Base-by-base conservation (phyloP, 805 yeast genomes). In the Candida khao-thaluensis region DNA sequence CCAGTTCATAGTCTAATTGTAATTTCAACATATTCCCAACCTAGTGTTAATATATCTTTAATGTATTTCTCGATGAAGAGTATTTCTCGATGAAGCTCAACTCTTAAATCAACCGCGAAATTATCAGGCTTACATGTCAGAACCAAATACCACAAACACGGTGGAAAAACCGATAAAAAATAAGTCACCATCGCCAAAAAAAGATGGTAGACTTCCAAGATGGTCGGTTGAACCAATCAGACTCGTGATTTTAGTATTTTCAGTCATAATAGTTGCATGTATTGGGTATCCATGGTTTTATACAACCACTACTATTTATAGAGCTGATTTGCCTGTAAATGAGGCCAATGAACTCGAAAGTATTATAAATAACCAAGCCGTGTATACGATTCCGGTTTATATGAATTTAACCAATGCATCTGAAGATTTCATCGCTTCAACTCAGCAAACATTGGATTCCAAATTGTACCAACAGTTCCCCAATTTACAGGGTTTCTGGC, bases 271-370 rank as follows among this genome's bases (percentile, higher is more conserved):
- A 2, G 49, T 50, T 11, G 28, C 48, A 34, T 31, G 41, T 37
- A 33, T 78, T 15, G 88, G 85, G 2, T 50, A 72, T 5, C 89
- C 90, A 4, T 53, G 80, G 39, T 83, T 84, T 79, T 50, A 62
- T 24, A 42, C 50, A 17, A 81, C 91, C 14, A 81, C 91, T 3
- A 60, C 77, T 2, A 75, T 82, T 14, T 72, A 79, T 50, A 64
- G 89, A 38, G 85, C 87, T 2, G 70, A 71, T 26, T 64, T 85
- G 26, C 86, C 86, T 11, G 51, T 64, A 9, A 61, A 58, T 1
- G 62, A 64, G 30, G 27, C 44, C 15, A 40, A 37, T 22, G 34
- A 37, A 6, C 4, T 32, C 68, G 82, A 33, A 53, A 63, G 48
- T 41, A 45, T 14, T 50, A 60, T 48, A 56, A 62, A 38, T 17